These are phyloP conservation scores for Huntiella savannae DNA, from an alignment of 2,329 filamentous ascomycete genomes.

Conservation along the genomic window DNA sequence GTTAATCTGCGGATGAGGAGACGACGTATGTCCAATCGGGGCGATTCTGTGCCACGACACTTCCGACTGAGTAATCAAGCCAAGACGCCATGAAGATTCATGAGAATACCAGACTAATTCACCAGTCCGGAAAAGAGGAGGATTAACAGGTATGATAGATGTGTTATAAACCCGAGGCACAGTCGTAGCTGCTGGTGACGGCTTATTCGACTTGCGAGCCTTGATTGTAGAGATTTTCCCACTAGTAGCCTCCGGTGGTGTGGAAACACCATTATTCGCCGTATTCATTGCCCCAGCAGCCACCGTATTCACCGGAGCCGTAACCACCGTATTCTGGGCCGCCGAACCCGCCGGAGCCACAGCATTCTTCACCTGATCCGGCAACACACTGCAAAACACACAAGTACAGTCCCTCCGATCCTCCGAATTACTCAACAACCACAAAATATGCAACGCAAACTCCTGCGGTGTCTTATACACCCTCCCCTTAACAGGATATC, in stretches of 20 bases:
- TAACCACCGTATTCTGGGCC: background rate
- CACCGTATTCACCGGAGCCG: background rate
- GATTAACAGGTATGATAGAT: constrained; percentile 11
- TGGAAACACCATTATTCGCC: background rate
- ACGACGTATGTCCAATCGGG: constrained; percentile 21
- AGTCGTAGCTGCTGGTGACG: background rate
- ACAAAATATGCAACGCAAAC: constrained; percentile 32
- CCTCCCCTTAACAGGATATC: constrained; percentile 28
- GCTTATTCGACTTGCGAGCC: constrained; percentile 2
- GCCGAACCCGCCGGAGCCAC: background rate
- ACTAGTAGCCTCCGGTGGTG: constrained; percentile 5
- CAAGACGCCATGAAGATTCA: constrained; percentile 28
- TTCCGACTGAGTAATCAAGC: constrained; percentile 22
- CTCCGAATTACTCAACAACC: constrained; percentile 29
- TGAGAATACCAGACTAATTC: constrained; percentile 33
- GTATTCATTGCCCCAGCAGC: background rate
- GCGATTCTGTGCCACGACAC: constrained; percentile 20
- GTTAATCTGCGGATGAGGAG: constrained; percentile 21
- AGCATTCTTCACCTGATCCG: constrained; percentile 11
- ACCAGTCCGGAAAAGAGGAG: constrained; percentile 26
- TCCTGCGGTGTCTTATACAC: constrained; percentile 34
- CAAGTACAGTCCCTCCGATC: constrained; percentile 33
- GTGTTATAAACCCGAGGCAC: constrained; percentile 4
- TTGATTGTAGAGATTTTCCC: constrained; percentile 11
- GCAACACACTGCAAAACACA: constrained; percentile 25